These are phyloP conservation scores for Eudorina sp. DNA, from an alignment of 139 green algal species.

Conservation along the genomic window DNA sequence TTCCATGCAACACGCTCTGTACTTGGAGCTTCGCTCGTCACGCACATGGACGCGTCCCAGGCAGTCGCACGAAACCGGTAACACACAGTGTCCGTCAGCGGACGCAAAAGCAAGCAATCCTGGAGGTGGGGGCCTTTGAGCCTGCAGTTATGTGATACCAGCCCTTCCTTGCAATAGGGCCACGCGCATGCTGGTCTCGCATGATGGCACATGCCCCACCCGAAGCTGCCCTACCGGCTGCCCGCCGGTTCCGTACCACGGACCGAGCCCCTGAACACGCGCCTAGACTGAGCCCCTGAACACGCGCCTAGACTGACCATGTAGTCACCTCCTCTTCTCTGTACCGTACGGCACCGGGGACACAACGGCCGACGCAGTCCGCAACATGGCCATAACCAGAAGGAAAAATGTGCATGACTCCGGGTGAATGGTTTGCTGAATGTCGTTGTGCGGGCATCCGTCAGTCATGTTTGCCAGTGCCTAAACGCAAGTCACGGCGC, in stretches of 20 bases:
- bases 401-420: no score
- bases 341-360: no score
- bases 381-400: no score
- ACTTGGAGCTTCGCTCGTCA: background rate
- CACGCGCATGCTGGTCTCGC: background rate
- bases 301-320: no score
- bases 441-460: background rate
- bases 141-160: background rate
- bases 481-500: background rate
- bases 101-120: background rate
- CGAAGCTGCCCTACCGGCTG: conserved; percentile 7
- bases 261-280: no score
- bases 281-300: no score
- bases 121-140: background rate
- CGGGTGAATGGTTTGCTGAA: no score
- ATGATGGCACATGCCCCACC: background rate
- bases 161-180: background rate
- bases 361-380: no score
- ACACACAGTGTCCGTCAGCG: background rate
- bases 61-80: background rate
- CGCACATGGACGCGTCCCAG: background rate
- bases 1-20: conserved; percentile 16
- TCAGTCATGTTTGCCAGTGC: background rate
- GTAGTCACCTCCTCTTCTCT: no score
- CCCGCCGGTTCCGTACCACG: no score